These are phyloP conservation scores for Heimioporus punctisporus DNA, from an alignment of 1,284 basidiomycete genomes.

Conservation along the genomic window DNA sequence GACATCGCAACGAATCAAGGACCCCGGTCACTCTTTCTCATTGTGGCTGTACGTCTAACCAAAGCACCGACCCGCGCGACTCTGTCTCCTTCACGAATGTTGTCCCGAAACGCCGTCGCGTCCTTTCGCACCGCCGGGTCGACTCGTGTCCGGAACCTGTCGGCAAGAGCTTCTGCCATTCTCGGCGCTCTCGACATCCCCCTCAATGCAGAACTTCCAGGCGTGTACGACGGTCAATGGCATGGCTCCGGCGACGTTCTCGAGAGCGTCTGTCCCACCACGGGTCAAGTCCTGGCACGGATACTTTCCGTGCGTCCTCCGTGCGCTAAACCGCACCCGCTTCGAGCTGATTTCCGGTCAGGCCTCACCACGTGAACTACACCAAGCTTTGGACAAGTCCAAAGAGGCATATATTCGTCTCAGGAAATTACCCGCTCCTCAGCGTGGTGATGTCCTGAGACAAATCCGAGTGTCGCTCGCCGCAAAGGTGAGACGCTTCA, in stretches of 20 bases:
- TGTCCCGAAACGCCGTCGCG: slow-evolving; percentile 21
- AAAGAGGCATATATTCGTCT: slow-evolving; percentile 75
- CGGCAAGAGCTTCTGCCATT: slow-evolving; percentile 64
- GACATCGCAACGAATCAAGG: slow-evolving; percentile 33
- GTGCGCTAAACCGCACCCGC: not conserved
- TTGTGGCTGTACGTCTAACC: too few relatives aligned
- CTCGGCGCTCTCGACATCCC: slow-evolving; percentile 67
- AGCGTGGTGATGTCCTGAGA: slow-evolving; percentile 85
- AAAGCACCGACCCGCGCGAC: not conserved
- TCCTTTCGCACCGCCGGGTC: slow-evolving; percentile 2
- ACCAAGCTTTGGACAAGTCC: slow-evolving; percentile 61
- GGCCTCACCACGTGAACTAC: slow-evolving; percentile 72
- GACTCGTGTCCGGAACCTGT: slow-evolving; percentile 41
- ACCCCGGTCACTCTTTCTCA: slow-evolving; percentile 4
- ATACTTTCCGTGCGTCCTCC: slow-evolving; percentile 57
- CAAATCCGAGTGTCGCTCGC: slow-evolving; percentile 88
- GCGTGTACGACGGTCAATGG: slow-evolving; percentile 83
- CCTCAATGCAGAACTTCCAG: slow-evolving; percentile 52
- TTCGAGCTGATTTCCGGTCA: slow-evolving; percentile 24
- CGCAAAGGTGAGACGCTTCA: slow-evolving; percentile 56
- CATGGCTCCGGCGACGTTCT: slow-evolving; percentile 72
- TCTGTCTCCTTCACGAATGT: slow-evolving; percentile 10
- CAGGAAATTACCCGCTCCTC: slow-evolving; percentile 83
- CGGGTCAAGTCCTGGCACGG: slow-evolving; percentile 72
- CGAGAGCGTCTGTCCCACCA: slow-evolving; percentile 73